Base-by-base conservation (phyloP, 225 moss, liverwort and hornwort species). In the Antitrichia curtipendula region DNA sequence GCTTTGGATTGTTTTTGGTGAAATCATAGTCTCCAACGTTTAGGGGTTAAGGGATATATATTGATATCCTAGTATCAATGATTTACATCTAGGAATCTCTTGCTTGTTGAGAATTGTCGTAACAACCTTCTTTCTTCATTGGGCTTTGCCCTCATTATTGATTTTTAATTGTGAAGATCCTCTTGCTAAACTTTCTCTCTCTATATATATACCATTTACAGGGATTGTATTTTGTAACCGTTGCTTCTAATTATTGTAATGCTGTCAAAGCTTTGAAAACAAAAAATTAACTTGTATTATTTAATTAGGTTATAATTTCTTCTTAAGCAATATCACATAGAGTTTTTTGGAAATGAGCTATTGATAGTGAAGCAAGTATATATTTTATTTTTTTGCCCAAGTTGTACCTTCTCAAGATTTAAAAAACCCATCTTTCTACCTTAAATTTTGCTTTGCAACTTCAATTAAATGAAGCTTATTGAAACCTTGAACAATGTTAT, bases 101-200 rank as follows among this genome's bases (percentile, higher is more conserved):
- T 13, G 9, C 13, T 16, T 56, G 1, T 77, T 38, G 25, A 54
- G 0, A 25, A 54, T 36, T 72, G 53, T 34, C 0, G 3, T 9
- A 8, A 34, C 17, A 72, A 47, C 7, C 19, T 49, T 8, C 2
- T 3, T 28, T 38, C 1, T 2, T 27, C 5, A 3, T 53, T 53
- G 8, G 36, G 1, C 6, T 27, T 54, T 25, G 2, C 4, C 10
- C 0, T 11, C 17, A 18, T 57, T 40, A 5, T 40, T 58, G 16
- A 2, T 0, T 1, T 58, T 38, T 56, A 8, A 58, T 1, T 27
- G 2, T 12, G 2, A 58, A 36, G 6, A 78, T 78, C 8, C 4
- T 57, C 2, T 27, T 58, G 11, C 17, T 56, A 38, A 25, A 38
- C 8, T 25, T n/a, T 27, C 1, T 78, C 56, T 6, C n/a, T 25